Evolutionary conservation across 306 rosid species (phyloP), one percentile per base, ranked within the genome.

Genomic region (Gastrolobium bilobum): DNA sequence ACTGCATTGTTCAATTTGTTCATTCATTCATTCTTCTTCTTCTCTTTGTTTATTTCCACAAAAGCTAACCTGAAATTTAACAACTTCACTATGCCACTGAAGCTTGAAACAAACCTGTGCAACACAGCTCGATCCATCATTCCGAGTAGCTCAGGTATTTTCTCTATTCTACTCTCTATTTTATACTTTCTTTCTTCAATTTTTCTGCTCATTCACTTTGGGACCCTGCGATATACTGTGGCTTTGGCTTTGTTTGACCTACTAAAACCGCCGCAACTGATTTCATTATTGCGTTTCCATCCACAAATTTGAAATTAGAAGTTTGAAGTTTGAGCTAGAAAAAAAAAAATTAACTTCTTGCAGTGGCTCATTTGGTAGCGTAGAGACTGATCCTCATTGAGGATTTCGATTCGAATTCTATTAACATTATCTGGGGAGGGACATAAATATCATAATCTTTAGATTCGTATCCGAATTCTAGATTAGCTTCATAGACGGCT

Each of bases 61-160:
- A 7, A 40, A 14, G 6, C 34, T 51, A 11, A 38, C 53, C 15
- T 42, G 7, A 4, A 62, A 26, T 46, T 14, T 9, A 34, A 57
- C 51, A 9, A 2, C 40, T 78, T 67, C 70, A 13, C 56, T 53
- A n/a, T 71, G 44, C 6, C n/a, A 52, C 38, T 64, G 11, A 57
- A 68, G 10, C 46, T 31, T 67, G 30, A 11, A 71, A 44, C 76
- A 56, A 59, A 3, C n/a, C 13, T 5, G 29, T 30, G 2, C 10
- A 7, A 56, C 2, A 31, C 6, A 43, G 60, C 61, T 9, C 26
- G 38, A 26, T 48, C 33, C 37, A 44, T 37, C 33, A 2, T 33
- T 74, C 10, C 71, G 48, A 46, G 8, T 35, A 10, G 5, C 57
- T 65, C 74, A 77, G 81, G 81, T 76, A 7, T 50, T 63, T 63